A percentile compares a stretch with the other conserved stretches of the same genome.
Evolutionary conservation across 1,139 yeast species (phyloP).

Genomic region (Fermentozyma sake): DNA sequence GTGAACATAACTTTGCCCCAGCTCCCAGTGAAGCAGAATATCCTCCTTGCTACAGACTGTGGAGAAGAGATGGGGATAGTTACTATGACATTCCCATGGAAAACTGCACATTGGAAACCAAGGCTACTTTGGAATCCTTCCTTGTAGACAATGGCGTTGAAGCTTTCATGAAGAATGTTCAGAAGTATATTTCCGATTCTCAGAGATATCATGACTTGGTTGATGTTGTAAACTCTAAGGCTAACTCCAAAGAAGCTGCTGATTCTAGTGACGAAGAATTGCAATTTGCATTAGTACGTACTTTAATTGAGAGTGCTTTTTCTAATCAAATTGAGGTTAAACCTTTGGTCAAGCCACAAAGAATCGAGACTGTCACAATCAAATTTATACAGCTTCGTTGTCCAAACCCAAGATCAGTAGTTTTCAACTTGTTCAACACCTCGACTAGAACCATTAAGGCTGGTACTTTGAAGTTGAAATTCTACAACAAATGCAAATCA

Average conservation of each 20-base stretch:
- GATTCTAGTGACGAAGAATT: conserved; percentile 2
- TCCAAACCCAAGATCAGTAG: no score
- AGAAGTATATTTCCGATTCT: conserved; percentile 19
- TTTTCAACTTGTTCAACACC: no score
- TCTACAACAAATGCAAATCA: conserved; percentile 17
- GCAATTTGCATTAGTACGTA: conserved; percentile 6
- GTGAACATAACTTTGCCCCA: no score
- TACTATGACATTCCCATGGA: conserved; percentile 27
- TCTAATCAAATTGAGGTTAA: no score
- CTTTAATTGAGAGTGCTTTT: conserved; percentile 6
- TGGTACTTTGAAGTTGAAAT: conserved; percentile 24
- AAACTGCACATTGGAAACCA: conserved; percentile 17
- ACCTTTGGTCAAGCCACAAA: conserved; percentile 2
- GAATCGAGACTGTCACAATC: conserved; percentile 3
- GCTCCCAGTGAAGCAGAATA: no score
- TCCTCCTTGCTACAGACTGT: no score
- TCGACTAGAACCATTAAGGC: conserved; percentile 23
- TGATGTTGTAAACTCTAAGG: conserved; percentile 3
- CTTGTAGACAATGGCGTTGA: conserved; percentile 16
- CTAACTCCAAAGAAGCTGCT: not conserved
- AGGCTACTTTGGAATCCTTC: conserved; percentile 16
- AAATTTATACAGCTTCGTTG: no score
- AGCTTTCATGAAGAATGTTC: conserved; percentile 20
- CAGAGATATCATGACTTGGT: conserved; percentile 21
- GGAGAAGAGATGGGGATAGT: conserved; percentile 11